Evolutionary conservation across 2,329 filamentous ascomycete genomes (phyloP), one percentile per base, ranked within the genome.

Genomic region (Ophioceras dolichostomum): DNA sequence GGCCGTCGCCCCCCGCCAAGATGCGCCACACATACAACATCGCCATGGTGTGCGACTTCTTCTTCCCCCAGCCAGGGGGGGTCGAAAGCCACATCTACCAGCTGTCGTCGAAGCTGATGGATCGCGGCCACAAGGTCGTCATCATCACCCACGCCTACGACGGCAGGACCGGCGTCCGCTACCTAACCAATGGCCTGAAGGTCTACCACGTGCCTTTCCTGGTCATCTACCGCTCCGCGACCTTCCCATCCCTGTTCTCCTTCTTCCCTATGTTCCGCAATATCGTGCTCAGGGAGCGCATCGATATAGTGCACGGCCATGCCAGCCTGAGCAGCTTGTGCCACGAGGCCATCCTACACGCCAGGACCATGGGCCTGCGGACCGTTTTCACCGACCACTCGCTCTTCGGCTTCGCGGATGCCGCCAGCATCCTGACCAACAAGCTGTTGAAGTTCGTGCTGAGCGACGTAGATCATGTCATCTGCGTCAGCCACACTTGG

Each of bases 81-180:
- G 78, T 98, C 46, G 91, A 98, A 65, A 94, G 86, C 59, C 91
- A 98, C 62, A 96, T 98, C 50, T 98, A 98, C 65, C 91, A 98
- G 60, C 70, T 98, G 29, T 91, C 89, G 22, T 85, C 83, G 40
- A 98, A 96, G 71, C 76, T 98, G 48, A 87, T 96, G 47, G 89
- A 98, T 58, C 84, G 91, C 29, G 91, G 91, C 29, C 91, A 98
- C 67, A 95, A 95, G 64, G 89, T 98, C 50, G 85, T 98, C 45
- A 83, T 98, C 53, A 91, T 98, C 53, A 98, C 91, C 0, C 91
- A 98, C 60, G 83, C 87, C 18, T 94, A 96, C 59, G 75, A 87
- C 40, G 87, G 87, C 40, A 80, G 91, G 27, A 94, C 83, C 38
- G 91, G 91, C 10, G 76, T 98, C 16, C 83, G 91, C 41, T 98